phyloP scores from a whole-genome alignment of 2,329 filamentous ascomycete genomes.

The Corniculantispora saksenae region DNA sequence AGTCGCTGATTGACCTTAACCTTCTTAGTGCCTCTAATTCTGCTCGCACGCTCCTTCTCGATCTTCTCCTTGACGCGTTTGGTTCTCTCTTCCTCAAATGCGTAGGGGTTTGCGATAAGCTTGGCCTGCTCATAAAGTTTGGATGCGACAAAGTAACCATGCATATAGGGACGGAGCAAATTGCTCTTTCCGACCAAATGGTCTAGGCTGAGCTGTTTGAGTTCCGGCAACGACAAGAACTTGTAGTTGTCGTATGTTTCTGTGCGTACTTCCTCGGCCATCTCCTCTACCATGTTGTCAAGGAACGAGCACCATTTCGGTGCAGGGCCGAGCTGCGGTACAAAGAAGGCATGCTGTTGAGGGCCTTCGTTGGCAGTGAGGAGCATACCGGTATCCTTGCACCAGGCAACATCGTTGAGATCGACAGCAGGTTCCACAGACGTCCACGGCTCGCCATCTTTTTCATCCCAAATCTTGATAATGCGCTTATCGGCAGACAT shows the following conservation, averaged over 20 bases:
- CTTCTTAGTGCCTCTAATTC: conserved; percentile 94
- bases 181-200: conserved; percentile 91
- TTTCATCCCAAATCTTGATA: conserved; percentile 93
- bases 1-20: conserved; percentile 91
- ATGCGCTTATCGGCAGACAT: conserved; percentile 91
- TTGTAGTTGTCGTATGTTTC: conserved; percentile 99
- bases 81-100: conserved; percentile 87
- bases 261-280: conserved; percentile 79
- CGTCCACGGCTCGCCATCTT: conserved; percentile 85
- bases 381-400: conserved; percentile 89
- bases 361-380: conserved; percentile 95
- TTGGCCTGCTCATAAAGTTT: conserved; percentile 93
- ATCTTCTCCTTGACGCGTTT: conserved; percentile 95
- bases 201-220: conserved; percentile 80
- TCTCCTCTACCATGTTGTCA: conserved; percentile 97
- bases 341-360: conserved; percentile 92
- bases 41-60: conserved; percentile 91
- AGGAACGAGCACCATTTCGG: conserved; percentile 96
- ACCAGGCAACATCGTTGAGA: conserved; percentile 91
- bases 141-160: conserved; percentile 96
- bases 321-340: conserved; percentile 88
- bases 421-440: conserved; percentile 94
- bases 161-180: conserved; percentile 93
- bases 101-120: conserved; percentile 88
- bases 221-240: conserved; percentile 86